Evolutionary conservation across 1,284 basidiomycete species (phyloP).

Genomic region (Butyriboletus appendiculatus): DNA sequence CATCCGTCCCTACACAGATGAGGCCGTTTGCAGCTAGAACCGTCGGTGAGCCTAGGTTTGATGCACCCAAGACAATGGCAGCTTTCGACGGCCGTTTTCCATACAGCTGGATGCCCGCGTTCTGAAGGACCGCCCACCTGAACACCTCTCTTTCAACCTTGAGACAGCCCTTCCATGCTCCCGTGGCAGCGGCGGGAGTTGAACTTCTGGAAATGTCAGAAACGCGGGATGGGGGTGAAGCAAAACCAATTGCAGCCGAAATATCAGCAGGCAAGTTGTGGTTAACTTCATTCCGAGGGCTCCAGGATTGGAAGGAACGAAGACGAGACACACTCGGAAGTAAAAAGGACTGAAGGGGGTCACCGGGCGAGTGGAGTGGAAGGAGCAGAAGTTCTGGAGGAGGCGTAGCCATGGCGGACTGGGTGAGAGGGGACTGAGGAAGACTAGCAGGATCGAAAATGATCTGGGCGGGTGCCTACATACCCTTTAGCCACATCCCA

Average conservation of each 20-base stretch:
- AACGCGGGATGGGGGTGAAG: slow-evolving; percentile 64
- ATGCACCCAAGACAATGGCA: slow-evolving; percentile 59
- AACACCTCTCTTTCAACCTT: slow-evolving; percentile 61
- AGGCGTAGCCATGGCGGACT: slow-evolving; percentile 35
- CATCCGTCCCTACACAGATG: slow-evolving; percentile 86
- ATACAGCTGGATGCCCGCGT: slow-evolving; percentile 57
- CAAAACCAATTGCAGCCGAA: slow-evolving; percentile 43
- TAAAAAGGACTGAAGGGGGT: slow-evolving; percentile 53
- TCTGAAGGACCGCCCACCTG: slow-evolving; percentile 75
- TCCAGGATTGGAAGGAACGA: slow-evolving; percentile 63
- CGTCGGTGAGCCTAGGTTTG: slow-evolving; percentile 66
- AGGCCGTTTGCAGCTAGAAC: slow-evolving; percentile 87
- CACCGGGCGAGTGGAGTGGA: slow-evolving; percentile 32
- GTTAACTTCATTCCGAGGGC: slow-evolving; percentile 55
- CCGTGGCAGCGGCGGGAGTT: slow-evolving; percentile 42
- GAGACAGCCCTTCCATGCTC: slow-evolving; percentile 25
- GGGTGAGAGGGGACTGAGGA: slow-evolving; percentile 44
- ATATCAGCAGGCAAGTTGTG: slow-evolving; percentile 43
- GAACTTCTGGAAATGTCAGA: slow-evolving; percentile 71
- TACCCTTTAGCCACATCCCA: slow-evolving; percentile 19
- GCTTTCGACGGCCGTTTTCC: slow-evolving; percentile 55
- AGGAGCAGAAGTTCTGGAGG: slow-evolving; percentile 39
- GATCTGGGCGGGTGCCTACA: slow-evolving; percentile 38
- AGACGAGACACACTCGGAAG: slow-evolving; percentile 84
- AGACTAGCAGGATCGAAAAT: slow-evolving; percentile 45